Percentiles rank a stretch among this genome's conserved stretches.
Conservation (phyloP, 2,329 filamentous ascomycete species). For the Calonectria hawksworthii region DNA sequence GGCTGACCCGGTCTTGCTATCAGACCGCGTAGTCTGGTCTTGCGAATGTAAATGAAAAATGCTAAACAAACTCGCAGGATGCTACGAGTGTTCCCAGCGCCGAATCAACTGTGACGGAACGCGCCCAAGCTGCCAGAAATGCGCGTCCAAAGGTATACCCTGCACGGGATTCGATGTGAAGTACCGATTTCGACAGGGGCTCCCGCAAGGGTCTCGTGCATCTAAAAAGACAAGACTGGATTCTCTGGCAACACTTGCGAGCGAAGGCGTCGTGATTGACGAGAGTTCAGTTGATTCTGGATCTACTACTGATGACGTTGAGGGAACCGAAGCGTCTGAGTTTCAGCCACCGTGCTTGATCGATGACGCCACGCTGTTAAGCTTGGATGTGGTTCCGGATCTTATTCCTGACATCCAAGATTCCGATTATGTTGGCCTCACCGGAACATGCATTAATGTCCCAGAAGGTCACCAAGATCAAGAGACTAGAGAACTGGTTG, state of each 20-base stretch:
- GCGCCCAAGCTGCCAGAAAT: conserved; percentile 13
- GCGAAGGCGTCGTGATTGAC: no score
- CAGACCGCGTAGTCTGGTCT: no score
- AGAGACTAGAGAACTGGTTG: background rate
- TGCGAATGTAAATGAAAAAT: background rate
- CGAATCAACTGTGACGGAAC: conserved; percentile 24
- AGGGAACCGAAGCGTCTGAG: background rate
- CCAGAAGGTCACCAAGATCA: background rate
- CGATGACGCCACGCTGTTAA: no score
- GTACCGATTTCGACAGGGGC: conserved; percentile 22
- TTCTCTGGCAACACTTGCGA: background rate
- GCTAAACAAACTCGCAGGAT: background rate
- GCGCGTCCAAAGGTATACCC: conserved; percentile 7
- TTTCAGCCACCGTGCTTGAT: background rate
- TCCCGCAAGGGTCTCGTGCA: background rate
- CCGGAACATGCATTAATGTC: background rate
- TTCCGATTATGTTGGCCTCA: no score
- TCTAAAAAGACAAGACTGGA: background rate
- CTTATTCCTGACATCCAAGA: background rate
- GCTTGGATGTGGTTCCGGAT: background rate
- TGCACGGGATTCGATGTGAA: conserved; percentile 21
- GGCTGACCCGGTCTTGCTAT: background rate
- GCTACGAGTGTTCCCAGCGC: conserved; percentile 23
- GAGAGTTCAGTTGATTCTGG: no score
- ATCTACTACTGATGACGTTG: background rate